phyloP scores from a whole-genome alignment of 2,329 filamentous ascomycete genomes.

The Pseudodiploospora longispora region DNA sequence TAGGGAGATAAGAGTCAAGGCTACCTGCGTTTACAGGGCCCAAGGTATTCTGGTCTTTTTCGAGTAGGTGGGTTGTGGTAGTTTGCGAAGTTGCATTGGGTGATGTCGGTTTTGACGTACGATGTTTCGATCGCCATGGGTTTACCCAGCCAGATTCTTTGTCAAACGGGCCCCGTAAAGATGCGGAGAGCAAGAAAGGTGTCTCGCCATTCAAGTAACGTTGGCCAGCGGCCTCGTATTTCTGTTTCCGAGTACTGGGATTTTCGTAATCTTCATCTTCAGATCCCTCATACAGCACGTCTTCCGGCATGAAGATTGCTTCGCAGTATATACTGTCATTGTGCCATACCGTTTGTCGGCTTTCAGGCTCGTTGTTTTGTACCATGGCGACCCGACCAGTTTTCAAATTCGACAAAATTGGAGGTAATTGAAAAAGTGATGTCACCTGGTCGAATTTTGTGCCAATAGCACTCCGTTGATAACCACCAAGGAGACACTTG shows the following conservation, averaged over 20 bases:
- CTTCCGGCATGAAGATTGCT: constrained; percentile 30
- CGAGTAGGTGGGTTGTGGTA: not conserved
- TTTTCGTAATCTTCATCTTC: constrained; percentile 47
- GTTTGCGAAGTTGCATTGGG: not conserved
- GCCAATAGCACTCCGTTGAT: too few relatives aligned
- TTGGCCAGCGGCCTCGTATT: constrained; percentile 52
- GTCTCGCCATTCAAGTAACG: constrained; percentile 49
- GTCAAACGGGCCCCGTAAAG: constrained; percentile 54
- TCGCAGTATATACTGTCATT: constrained; percentile 39
- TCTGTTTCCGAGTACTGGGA: constrained; percentile 37
- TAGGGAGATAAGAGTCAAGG: constrained; percentile 32
- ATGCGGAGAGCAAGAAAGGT: constrained; percentile 51
- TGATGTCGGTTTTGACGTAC: constrained; percentile 9
- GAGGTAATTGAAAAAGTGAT: too few relatives aligned
- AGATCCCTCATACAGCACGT: constrained; percentile 47
- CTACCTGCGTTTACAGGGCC: not conserved
- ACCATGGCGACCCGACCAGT: too few relatives aligned
- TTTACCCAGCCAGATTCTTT: constrained; percentile 22
- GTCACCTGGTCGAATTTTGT: too few relatives aligned
- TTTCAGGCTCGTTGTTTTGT: too few relatives aligned
- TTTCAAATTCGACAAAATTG: not conserved
- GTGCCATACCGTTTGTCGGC: constrained; percentile 11
- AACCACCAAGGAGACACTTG: too few relatives aligned
- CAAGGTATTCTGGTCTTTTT: too few relatives aligned
- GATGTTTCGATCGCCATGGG: constrained; percentile 24